phyloP scores from a whole-genome alignment of 75 land plant genomes.

The Pinus taeda region DNA sequence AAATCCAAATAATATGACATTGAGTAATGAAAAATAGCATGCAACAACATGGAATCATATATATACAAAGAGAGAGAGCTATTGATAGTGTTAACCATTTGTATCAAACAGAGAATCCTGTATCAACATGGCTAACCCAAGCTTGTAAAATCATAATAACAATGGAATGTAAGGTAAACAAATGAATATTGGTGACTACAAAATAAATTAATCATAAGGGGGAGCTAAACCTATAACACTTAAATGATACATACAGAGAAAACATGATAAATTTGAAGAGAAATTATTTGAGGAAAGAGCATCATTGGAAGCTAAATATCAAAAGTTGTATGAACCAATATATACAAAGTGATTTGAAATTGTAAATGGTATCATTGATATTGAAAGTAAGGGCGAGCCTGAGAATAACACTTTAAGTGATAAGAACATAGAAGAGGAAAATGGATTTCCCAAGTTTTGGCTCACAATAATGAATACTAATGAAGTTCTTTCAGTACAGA shows the following conservation, averaged over 20 bases:
- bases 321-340: conserved; percentile 78
- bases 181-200: too few species aligned
- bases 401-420: conserved; percentile 30
- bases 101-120: too few species aligned
- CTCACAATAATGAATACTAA: conserved; percentile 87
- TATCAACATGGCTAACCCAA: too few species aligned
- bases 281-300: conserved; percentile 90
- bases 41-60: too few species aligned
- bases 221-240: too few species aligned
- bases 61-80: too few species aligned
- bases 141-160: too few species aligned
- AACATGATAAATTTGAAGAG: conserved; percentile 81
- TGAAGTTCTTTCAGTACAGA: conserved; percentile 85
- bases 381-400: conserved; percentile 42
- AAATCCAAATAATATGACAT: too few species aligned
- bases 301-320: conserved; percentile 85
- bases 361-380: conserved; percentile 77
- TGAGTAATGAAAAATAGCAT: too few species aligned
- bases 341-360: conserved; percentile 82
- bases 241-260: conserved; percentile 15
- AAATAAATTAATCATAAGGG: too few species aligned
- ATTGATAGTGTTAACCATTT: too few species aligned
- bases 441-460: conserved; percentile 97
- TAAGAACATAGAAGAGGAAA: conserved; percentile 54
- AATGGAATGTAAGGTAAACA: too few species aligned